Evolutionary conservation across 257 asterid species (phyloP), one percentile per base, ranked within the genome.

Genomic region (Lycium barbarum): DNA sequence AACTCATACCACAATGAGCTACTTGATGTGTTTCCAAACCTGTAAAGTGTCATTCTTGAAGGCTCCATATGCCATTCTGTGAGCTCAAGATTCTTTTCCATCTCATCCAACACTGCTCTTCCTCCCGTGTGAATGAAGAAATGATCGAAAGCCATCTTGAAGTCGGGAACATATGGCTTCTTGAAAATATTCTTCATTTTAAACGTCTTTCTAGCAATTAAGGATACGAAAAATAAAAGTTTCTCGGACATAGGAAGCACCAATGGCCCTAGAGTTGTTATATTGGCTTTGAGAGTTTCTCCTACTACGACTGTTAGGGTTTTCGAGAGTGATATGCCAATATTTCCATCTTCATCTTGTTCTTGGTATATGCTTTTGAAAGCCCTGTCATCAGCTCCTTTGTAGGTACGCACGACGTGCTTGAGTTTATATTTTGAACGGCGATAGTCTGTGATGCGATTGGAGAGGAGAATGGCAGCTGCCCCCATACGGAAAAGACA

Each of bases 81-180:
- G 0, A 90, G 83, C 10, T 79, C 10, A 1, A 90, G 79, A 36
- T 84, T 87, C 86, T 85, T 90, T 83, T 90, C 86, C 1, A 87
- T 6, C 20, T 65, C 88, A 71, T 90, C 91, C 59, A 90, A 7
- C 53, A 87, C 89, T 0, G 85, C 90, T 84, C 88, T 86, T 5
- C 91, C 91, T 22, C 91, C 90, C 0, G 92, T 91, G 49, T 90
- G 92, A 36, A 88, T 85, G 84, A 88, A 88, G 33, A 90, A 85
- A 63, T 90, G 92, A 72, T 88, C 92, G 59, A 90, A 88, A 0
- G 92, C 91, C 0, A 85, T 84, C 84, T 90, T 90, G 74, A 90
- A 88, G 80, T 90, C 90, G 0, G 92, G 91, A 2, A 84, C 53
- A 61, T 86, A 85, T 0, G 86, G 80, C 78, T 85, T 79, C 45